Evolutionary conservation across 768 basidiomycete species (phyloP).

Genomic region (Lanmaoa rubissima): DNA sequence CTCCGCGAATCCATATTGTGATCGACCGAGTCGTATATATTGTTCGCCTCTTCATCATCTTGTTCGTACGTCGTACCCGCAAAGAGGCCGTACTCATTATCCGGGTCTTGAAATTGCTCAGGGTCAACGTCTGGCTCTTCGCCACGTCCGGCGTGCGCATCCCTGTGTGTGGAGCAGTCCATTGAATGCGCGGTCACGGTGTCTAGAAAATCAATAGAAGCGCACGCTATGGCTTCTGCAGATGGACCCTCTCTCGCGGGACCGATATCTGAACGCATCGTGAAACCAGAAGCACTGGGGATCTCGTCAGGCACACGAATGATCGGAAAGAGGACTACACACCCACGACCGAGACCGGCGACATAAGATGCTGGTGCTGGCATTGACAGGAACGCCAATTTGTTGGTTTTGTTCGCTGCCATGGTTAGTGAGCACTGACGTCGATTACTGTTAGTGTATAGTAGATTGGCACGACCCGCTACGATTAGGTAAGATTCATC

Average conservation of each 20-base stretch:
- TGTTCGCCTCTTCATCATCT: conserved; percentile 97
- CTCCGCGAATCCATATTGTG: conserved; percentile 86
- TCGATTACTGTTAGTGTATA: too few relatives aligned
- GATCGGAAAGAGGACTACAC: conserved; percentile 28
- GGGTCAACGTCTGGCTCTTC: conserved; percentile 88
- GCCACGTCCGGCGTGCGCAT: conserved; percentile 81
- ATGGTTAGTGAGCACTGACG: conserved; percentile 22
- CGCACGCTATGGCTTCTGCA: conserved; percentile 85
- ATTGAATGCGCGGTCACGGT: background rate
- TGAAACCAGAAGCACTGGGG: conserved; percentile 89
- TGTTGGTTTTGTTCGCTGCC: conserved; percentile 65
- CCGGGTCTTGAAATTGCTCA: conserved; percentile 90
- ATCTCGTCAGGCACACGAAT: conserved; percentile 11
- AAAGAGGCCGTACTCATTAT: conserved; percentile 95
- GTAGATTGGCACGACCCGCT: too few relatives aligned
- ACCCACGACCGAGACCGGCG: conserved; percentile 98
- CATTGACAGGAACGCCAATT: conserved; percentile 86
- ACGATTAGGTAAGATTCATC: too few relatives aligned
- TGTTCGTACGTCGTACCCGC: conserved; percentile 95
- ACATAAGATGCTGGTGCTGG: conserved; percentile 96
- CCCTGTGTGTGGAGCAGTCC: conserved; percentile 44
- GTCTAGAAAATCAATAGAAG: conserved; percentile 9
- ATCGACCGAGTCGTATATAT: conserved; percentile 92
- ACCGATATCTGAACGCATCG: conserved; percentile 97
- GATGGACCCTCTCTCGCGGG: conserved; percentile 95